Conservation (phyloP, 2,329 filamentous ascomycete species). For the Ceratocystis cacaofunesta region DNA sequence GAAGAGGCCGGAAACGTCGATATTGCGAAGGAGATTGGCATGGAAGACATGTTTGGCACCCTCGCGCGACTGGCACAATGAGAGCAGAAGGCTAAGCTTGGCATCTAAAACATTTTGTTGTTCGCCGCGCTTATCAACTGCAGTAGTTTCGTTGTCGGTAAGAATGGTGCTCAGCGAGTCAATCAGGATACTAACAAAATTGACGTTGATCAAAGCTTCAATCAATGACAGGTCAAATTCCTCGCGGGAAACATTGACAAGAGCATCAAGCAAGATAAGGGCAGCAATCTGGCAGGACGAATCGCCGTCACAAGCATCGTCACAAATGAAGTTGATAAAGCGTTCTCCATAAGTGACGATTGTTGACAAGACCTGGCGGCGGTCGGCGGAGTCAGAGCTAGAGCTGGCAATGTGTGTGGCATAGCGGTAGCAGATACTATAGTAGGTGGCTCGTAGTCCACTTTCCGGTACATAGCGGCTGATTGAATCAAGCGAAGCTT, state of each 20-base stretch:
- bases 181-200: conserved; percentile 80
- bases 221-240: conserved; percentile 63
- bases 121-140: conserved; percentile 27
- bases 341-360: conserved; percentile 56
- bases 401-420: conserved; percentile 51
- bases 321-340: conserved; percentile 73
- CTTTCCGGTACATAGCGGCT: conserved; percentile 56
- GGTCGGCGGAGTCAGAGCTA: conserved; percentile 27
- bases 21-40: conserved; percentile 67
- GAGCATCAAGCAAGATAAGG: conserved; percentile 63
- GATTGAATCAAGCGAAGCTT: conserved; percentile 67
- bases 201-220: conserved; percentile 66
- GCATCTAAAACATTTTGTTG: conserved; percentile 46
- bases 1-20: conserved; percentile 76
- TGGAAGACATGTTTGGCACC: conserved; percentile 81
- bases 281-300: conserved; percentile 71
- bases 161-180: conserved; percentile 72
- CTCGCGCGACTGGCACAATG: conserved; percentile 67
- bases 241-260: conserved; percentile 58
- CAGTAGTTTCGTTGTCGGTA: conserved; percentile 37
- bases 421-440: conserved; percentile 81
- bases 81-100: conserved; percentile 66
- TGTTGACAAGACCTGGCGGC: conserved; percentile 54
- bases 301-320: conserved; percentile 80
- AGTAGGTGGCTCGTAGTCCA: conserved; percentile 68